Evolutionary conservation across 2,329 filamentous ascomycete genomes (phyloP), one percentile per base, ranked within the genome.

Genomic region (Dothistroma pini): DNA sequence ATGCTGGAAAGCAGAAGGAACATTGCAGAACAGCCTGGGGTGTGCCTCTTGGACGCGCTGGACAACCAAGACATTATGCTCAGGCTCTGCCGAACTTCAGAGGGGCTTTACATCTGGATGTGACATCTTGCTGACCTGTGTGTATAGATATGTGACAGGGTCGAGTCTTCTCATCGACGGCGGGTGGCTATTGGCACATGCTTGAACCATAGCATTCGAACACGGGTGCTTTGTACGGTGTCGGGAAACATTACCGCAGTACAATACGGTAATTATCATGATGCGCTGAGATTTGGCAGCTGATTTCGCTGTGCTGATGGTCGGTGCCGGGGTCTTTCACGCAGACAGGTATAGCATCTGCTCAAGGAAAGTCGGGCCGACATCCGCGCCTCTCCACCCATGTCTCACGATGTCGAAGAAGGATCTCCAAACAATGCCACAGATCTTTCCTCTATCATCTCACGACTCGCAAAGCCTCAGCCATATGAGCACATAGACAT

Each of bases 81-180:
- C 87, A 87, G 2, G 75, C 86, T 19, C 81, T 82, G 29, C 77
- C 87, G 47, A 78, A 69, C 51, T 70, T 73, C 41, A 78, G 62
- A 54, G 6, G 21, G 55, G 21, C 35, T 44, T 16, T 22, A 12
- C 19, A 12, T 34, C 29, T 35, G 35, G 29, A 4, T 29, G 34
- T 19, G 35, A 8, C 14, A 10, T 35, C 29, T 14, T n/a, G n/a
- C 47, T 35, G 51, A 78, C 81, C 11, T 89, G 87, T 72, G 78
- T 31, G 35, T 83, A 14, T 25, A 54, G 50, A 38, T 59, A 59
- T 16, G 50, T 50, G 63, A 89, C 88, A 71, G 88, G 87, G 1
- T 81, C 80, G 58, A 80, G 86, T 19, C 75, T 89, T 52, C 75
- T 88, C 3, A 78, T 85, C 1, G 88, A 90, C 69, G 87, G 87